Evolutionary conservation across 495 filamentous ascomycete genomes (phyloP).

Genomic region (Daldinia loculata): DNA sequence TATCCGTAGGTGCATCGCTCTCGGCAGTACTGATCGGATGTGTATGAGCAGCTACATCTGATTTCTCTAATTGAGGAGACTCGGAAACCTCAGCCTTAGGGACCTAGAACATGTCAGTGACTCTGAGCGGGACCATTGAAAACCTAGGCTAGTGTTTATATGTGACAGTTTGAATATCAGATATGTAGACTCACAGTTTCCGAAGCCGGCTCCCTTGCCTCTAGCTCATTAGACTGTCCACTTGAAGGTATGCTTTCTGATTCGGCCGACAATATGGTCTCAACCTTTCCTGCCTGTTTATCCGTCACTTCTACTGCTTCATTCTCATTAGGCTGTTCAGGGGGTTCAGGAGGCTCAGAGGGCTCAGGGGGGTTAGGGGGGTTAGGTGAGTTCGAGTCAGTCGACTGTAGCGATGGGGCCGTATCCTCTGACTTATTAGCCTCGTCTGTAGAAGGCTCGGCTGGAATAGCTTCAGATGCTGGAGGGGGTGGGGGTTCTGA

Average conservation of each 20-base stretch:
- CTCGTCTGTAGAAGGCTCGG: constrained; percentile 28
- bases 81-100: not conserved
- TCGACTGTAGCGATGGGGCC: constrained; percentile 3
- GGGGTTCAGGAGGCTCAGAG: constrained; percentile 17
- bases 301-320: constrained; percentile 8
- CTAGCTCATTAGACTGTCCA: constrained; percentile 1
- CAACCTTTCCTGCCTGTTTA: constrained; percentile 9
- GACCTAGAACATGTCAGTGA: constrained; percentile 10
- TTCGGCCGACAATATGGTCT: constrained; percentile 7
- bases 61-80: constrained; percentile 15
- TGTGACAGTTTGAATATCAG: not conserved
- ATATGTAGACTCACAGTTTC: constrained; percentile 18
- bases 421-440: constrained; percentile 32
- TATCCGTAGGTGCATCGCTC: not conserved
- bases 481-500: constrained; percentile 25
- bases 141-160: not conserved
- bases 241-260: not conserved
- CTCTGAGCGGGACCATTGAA: not conserved
- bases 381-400: not conserved
- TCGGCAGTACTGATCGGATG: constrained; percentile 2
- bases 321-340: constrained; percentile 14
- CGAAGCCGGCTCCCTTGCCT: not conserved
- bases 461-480: constrained; percentile 16
- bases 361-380: constrained; percentile 14
- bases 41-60: constrained; percentile 6